Conservation (phyloP, 2,329 filamentous ascomycete species). For the Stachybotrys echinatus region DNA sequence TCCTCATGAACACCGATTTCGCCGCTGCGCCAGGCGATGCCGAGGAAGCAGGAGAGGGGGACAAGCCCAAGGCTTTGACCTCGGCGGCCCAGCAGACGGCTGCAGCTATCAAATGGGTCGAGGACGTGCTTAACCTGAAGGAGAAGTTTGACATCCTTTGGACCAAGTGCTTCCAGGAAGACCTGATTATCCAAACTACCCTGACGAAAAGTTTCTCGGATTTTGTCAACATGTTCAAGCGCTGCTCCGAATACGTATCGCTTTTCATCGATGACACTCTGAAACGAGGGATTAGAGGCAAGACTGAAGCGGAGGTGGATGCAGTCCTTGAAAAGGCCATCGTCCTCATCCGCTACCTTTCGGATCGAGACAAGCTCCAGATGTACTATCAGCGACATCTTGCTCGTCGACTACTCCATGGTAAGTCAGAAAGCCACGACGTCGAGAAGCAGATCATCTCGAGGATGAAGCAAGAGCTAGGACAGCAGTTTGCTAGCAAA, state of each 20-base stretch:
- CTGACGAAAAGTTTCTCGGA: constrained; percentile 84
- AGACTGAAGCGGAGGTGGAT: constrained; percentile 85
- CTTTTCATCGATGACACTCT: constrained; percentile 96
- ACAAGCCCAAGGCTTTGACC: constrained; percentile 28
- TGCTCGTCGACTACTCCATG: constrained; percentile 78
- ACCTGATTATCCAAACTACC: constrained; percentile 73
- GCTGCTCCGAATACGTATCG: constrained; percentile 88
- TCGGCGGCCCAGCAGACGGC: constrained; percentile 72
- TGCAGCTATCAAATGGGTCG: constrained; percentile 91
- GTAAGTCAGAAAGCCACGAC: constrained; percentile 84
- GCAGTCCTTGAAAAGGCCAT: constrained; percentile 83
- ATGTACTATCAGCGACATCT: constrained; percentile 98
- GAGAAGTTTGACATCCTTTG: constrained; percentile 84
- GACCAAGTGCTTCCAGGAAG: constrained; percentile 64
- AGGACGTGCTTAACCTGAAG: constrained; percentile 81
- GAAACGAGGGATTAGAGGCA: constrained; percentile 88
- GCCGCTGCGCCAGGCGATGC: constrained; percentile 35
- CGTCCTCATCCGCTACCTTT: constrained; percentile 77
- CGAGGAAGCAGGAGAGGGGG: constrained; percentile 40
- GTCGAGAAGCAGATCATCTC: constrained; percentile 94
- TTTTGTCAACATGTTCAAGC: constrained; percentile 86
- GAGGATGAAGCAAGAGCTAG: constrained; percentile 94
- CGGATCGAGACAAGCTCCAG: constrained; percentile 92
- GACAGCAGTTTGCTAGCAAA: constrained; percentile 87
- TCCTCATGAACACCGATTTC: constrained; percentile 51